These are phyloP conservation scores for Schoenoplectus triqueter DNA, from an alignment of 202 grass and related monocot genomes.

Conservation along the genomic window DNA sequence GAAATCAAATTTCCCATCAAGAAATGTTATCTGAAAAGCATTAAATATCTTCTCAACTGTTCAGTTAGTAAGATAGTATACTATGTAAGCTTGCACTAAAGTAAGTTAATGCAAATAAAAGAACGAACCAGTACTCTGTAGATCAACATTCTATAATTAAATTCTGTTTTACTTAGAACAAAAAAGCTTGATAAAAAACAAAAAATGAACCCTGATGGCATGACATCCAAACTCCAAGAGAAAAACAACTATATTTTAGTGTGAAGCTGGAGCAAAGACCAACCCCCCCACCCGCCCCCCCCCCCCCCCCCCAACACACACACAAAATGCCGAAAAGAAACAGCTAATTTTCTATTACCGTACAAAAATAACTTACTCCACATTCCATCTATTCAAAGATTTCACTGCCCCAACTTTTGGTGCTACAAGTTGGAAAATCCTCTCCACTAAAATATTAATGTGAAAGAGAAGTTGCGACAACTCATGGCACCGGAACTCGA, in stretches of 20 bases:
- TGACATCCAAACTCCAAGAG: background rate
- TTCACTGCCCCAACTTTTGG: background rate
- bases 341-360: background rate
- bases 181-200: background rate
- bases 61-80: background rate
- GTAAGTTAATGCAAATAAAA: background rate
- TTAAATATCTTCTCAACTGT: background rate
- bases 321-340: background rate
- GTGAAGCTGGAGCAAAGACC: background rate
- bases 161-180: background rate
- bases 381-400: background rate
- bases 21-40: conserved; percentile 18
- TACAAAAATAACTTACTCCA: background rate
- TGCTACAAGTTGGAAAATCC: background rate
- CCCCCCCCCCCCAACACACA: no score
- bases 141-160: background rate
- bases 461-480: background rate
- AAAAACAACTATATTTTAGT: background rate
- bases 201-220: background rate
- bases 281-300: no score
- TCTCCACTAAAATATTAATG: background rate
- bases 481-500: background rate
- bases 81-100: background rate
- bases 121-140: background rate
- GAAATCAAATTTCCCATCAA: background rate